Evolutionary conservation across 257 asterid genomes (phyloP), one percentile per base, ranked within the genome.

Genomic region (Primulina tabacum): DNA sequence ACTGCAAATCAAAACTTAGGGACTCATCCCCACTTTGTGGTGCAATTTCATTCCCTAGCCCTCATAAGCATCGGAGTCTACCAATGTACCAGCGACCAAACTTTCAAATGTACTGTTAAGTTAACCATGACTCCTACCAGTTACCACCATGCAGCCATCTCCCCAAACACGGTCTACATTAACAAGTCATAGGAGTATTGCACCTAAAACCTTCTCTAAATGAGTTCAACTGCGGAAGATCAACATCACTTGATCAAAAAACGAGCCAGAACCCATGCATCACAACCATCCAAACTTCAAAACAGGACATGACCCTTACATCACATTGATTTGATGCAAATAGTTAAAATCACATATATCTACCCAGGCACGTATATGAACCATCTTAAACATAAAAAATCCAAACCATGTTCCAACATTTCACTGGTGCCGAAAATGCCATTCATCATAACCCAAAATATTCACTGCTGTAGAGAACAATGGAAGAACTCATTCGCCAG

Each of bases 391-490:
- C 79, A 58, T 82, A 82, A 68, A 73, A 82, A 75, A 73, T 4
- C 64, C 80, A 76, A 76, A 78, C 74, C 76, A 88, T 43, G 77
- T 76, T 70, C 90, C 87, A 78, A 76, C 71, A 71, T 71, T 74
- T 73, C 79, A 77, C 73, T 71, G 70, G 66, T 60, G 76, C 66
- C 78, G 57, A 76, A 76, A 59, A 76, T 76, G 93, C 86, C 88
- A 69, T 78, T 40, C 86, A 80, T 82, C 89, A 84, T 84, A 84
- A 81, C 89, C 92, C 87, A 84, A 72, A 88, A 84, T 82, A 81
- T 77, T 79, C 85, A 82, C 74, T 82, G 97, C 96, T 91, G 97
- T 84, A 85, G 84, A 89, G 89, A 84, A 89, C 84, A 89, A 87
- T 82, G 86, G 80, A 79, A 84, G 77, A 84, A 71, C 77, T 84